Evolutionary conservation across 176 grass and related monocot species (phyloP).

Genomic region (Ensete glaucum): DNA sequence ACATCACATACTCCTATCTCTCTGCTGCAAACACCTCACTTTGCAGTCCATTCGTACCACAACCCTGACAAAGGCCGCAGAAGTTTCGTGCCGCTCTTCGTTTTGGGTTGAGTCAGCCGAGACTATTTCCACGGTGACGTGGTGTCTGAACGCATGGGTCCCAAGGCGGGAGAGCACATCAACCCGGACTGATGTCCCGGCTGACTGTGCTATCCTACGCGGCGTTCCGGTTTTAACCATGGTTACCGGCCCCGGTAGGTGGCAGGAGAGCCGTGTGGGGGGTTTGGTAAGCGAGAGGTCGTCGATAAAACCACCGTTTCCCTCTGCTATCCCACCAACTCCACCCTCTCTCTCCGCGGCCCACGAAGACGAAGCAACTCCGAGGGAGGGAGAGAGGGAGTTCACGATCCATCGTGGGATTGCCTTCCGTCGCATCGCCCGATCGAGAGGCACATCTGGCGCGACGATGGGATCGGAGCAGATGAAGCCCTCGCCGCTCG

Average conservation of each 20-base stretch:
- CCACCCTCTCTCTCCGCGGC: background rate
- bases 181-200: no score
- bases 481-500: conserved; percentile 49
- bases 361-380: background rate
- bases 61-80: no score
- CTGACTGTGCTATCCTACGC: background rate
- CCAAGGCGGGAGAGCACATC: no score
- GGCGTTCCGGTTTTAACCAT: background rate
- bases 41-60: no score
- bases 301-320: background rate
- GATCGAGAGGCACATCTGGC: background rate
- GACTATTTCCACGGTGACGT: no score
- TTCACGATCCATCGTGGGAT: background rate
- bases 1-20: no score
- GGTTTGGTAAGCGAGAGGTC: background rate
- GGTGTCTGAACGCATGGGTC: no score
- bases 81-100: no score
- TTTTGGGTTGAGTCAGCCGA: no score
- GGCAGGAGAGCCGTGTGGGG: background rate
- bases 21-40: no score
- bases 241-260: background rate
- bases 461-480: conserved; percentile 45
- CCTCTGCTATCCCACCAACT: background rate
- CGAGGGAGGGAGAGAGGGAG: no score
- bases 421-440: background rate